Evolutionary conservation across 257 asterid genomes (phyloP).

Genomic region (Salvia miltiorrhiza): DNA sequence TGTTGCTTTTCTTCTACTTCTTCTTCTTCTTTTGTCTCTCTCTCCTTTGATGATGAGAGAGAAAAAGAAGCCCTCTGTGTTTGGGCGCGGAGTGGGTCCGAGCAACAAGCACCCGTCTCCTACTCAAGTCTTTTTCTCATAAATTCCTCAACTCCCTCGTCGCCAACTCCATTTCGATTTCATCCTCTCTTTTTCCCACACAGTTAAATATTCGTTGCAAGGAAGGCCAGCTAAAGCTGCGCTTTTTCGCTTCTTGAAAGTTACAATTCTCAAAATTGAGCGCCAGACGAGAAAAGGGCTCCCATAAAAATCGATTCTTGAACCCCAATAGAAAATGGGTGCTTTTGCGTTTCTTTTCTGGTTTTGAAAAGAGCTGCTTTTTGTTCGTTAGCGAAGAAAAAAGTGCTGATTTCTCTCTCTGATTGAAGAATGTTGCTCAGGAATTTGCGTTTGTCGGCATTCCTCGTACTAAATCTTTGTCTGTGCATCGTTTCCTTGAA

Average conservation of each 20-base stretch:
- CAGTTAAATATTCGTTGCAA: background rate
- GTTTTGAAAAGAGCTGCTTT: conserved; percentile 3
- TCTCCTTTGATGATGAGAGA: conserved; percentile 23
- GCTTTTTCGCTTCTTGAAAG: background rate
- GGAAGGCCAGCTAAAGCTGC: background rate
- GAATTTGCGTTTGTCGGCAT: conserved; percentile 22
- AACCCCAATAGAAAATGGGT: no score
- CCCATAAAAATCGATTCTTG: background rate
- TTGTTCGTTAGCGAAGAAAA: background rate
- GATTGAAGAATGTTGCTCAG: conserved; percentile 29
- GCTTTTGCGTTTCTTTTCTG: background rate
- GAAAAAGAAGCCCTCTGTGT: conserved; percentile 7
- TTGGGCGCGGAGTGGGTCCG: conserved; percentile 47
- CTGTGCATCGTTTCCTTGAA: conserved; percentile 30
- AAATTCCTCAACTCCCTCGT: conserved; percentile 52
- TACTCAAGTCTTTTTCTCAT: conserved; percentile 50
- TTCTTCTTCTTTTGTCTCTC: background rate
- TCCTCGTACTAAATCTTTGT: conserved; percentile 26
- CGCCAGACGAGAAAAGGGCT: conserved; percentile 4
- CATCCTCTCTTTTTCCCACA: conserved; percentile 1
- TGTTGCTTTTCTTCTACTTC: conserved; percentile 54
- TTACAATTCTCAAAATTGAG: conserved; percentile 1
- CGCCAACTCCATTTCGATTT: conserved; percentile 31
- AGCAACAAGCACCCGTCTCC: conserved; percentile 23
- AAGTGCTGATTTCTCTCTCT: background rate